phyloP scores from a whole-genome alignment of 148 eudicot species.

The Fallopia convolvulus region DNA sequence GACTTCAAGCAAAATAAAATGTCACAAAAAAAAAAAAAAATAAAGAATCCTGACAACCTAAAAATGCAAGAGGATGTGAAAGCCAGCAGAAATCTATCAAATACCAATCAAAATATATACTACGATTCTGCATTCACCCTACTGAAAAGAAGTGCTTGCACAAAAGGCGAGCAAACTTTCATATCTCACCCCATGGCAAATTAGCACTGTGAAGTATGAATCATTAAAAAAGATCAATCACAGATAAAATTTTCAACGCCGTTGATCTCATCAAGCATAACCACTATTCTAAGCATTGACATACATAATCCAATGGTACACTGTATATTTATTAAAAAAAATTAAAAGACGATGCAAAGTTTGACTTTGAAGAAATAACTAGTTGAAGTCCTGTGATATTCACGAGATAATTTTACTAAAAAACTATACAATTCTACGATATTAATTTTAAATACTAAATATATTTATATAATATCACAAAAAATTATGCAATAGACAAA shows the following conservation, averaged over 20 bases:
- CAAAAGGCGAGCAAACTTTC: neutral
- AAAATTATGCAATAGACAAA: no score
- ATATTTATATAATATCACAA: no score
- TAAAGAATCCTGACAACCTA: neutral
- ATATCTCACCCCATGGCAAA: neutral
- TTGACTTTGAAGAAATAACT: conserved; percentile 4
- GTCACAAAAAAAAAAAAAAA: neutral
- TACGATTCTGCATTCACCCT: neutral
- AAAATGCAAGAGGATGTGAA: neutral
- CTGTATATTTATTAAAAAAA: neutral
- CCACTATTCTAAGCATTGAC: neutral
- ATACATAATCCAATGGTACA: neutral
- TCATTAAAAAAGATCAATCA: neutral
- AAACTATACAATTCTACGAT: no score
- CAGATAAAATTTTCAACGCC: neutral
- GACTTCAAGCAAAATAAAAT: neutral
- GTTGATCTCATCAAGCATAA: neutral
- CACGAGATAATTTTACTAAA: no score
- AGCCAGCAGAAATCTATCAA: neutral
- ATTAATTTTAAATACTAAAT: no score
- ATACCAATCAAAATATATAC: neutral
- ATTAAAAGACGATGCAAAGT: neutral
- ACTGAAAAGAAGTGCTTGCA: neutral
- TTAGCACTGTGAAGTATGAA: neutral
- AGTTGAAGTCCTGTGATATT: no score